A percentile compares a stretch with the other conserved stretches of the same genome.
Conservation (phyloP, 176 grass and related monocot species). For the Eremochloa ophiuroides region DNA sequence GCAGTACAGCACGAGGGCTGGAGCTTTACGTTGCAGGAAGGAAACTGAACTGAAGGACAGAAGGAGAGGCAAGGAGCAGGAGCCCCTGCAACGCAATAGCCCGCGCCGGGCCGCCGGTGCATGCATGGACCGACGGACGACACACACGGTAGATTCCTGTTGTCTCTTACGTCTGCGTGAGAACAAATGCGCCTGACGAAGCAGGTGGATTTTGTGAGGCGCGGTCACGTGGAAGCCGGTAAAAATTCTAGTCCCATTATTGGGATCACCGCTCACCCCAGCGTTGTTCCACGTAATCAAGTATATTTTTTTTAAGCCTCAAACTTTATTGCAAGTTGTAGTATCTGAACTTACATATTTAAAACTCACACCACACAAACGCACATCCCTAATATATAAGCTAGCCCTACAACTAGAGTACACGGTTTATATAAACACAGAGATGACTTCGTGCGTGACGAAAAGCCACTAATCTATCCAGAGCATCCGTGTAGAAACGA, state of each 20-base stretch:
- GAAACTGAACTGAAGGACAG: too few species aligned
- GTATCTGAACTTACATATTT: too few species aligned
- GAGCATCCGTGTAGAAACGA: too few species aligned
- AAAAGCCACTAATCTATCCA: too few species aligned
- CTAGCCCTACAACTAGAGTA: too few species aligned
- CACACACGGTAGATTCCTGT: slow-evolving; percentile 19
- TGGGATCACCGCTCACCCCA: not conserved
- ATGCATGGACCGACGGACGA: not conserved
- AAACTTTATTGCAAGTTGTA: too few species aligned
- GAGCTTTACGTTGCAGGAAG: slow-evolving; percentile 6
- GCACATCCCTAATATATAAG: too few species aligned
- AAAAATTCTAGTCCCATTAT: not conserved
- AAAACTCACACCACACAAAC: too few species aligned
- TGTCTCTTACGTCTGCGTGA: slow-evolving; percentile 10
- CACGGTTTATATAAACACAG: too few species aligned
- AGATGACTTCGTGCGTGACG: too few species aligned
- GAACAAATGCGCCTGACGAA: slow-evolving; percentile 28
- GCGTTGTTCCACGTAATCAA: not conserved
- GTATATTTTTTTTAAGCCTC: too few species aligned
- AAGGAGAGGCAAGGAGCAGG: too few species aligned
- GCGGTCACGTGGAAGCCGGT: slow-evolving; percentile 36
- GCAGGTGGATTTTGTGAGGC: slow-evolving; percentile 41
- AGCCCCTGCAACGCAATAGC: not conserved
- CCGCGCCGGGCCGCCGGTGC: not conserved
- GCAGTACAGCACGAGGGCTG: not conserved